Percentiles rank a stretch among this genome's conserved stretches.
phyloP scores from a whole-genome alignment of 1,284 basidiomycete species.

The Malassezia pachydermatis region DNA sequence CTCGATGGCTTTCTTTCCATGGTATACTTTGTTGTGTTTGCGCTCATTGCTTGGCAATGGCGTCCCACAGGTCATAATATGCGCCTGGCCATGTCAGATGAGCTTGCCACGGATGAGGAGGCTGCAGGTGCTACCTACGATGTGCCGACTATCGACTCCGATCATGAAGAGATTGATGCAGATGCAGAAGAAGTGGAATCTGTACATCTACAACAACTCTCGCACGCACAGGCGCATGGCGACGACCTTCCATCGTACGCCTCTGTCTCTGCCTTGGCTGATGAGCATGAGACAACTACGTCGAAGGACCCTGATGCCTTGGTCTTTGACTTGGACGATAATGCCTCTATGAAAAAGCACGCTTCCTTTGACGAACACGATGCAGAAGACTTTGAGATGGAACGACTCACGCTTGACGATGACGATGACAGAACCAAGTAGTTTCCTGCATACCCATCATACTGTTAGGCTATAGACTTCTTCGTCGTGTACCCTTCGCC shows the following conservation, averaged over 20 bases:
- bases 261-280: not conserved
- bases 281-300: not conserved
- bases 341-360: no score
- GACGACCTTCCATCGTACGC: not conserved
- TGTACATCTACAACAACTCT: slow-evolving; percentile 9
- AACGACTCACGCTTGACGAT: no score
- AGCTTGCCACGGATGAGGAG: slow-evolving; percentile 67
- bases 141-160: slow-evolving; percentile 58
- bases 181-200: slow-evolving; percentile 14
- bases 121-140: slow-evolving; percentile 64
- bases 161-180: slow-evolving; percentile 9
- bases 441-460: no score
- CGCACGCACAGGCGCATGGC: slow-evolving; percentile 4
- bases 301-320: not conserved
- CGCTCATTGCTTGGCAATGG: slow-evolving; percentile 80
- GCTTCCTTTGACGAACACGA: no score
- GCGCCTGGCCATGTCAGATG: slow-evolving; percentile 52
- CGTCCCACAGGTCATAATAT: slow-evolving; percentile 82
- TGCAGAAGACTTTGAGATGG: no score
- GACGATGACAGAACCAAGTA: no score
- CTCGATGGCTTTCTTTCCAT: slow-evolving; percentile 88
- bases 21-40: slow-evolving; percentile 57
- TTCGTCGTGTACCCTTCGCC: no score
- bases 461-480: no score
- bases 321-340: no score